These are phyloP conservation scores for Pistacia vera DNA, from an alignment of 345 rosid species.

Conservation along the genomic window DNA sequence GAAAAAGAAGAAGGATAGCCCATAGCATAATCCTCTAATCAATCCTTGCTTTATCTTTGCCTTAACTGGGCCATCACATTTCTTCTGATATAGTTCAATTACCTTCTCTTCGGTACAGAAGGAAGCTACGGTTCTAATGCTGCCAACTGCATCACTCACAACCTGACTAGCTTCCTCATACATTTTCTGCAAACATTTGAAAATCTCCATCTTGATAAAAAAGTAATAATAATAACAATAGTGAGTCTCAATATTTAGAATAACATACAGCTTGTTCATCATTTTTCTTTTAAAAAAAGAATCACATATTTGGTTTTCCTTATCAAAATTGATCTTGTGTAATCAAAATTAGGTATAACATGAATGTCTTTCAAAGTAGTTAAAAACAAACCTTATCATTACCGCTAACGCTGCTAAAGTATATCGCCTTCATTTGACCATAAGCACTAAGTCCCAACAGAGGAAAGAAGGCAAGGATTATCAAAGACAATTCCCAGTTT, in stretches of 20 bases:
- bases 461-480: conserved; percentile 36
- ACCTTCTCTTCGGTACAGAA: conserved; percentile 82
- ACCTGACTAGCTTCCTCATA: conserved; percentile 89
- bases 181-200: conserved; percentile 45
- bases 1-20: conserved; percentile 32
- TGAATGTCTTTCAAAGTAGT: background rate
- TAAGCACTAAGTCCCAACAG: conserved; percentile 40
- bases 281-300: too few relatives aligned
- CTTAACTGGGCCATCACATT: conserved; percentile 70
- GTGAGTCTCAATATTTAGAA: too few relatives aligned
- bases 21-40: conserved; percentile 50
- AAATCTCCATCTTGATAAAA: background rate
- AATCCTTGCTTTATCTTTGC: conserved; percentile 63
- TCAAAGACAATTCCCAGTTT: conserved; percentile 31
- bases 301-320: too few relatives aligned
- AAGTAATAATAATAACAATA: background rate
- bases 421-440: conserved; percentile 36
- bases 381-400: conserved; percentile 64
- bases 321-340: too few relatives aligned
- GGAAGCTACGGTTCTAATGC: conserved; percentile 85
- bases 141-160: conserved; percentile 76
- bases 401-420: conserved; percentile 58
- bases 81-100: conserved; percentile 55
- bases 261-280: too few relatives aligned
- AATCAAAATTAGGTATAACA: too few relatives aligned